phyloP scores from a whole-genome alignment of 495 filamentous ascomycete species.

The Trichoderma virens region DNA sequence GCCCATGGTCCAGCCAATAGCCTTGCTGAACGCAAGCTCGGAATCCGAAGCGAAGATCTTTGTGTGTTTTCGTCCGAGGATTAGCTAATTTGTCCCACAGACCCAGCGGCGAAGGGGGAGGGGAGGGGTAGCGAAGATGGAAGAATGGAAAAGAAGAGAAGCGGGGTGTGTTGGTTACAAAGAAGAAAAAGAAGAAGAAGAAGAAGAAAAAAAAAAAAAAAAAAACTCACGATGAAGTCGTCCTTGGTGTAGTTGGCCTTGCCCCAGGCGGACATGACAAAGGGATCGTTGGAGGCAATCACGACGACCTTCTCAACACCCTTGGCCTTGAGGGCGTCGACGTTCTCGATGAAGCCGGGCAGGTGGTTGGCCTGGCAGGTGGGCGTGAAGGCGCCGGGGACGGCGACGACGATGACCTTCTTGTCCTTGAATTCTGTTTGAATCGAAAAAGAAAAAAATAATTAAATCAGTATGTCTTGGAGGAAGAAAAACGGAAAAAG shows the following conservation, averaged over 20 bases:
- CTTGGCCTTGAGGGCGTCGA: slow-evolving; percentile 65
- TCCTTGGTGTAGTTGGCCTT: slow-evolving; percentile 83
- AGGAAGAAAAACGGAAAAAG: slow-evolving; percentile 4
- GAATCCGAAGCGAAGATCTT: slow-evolving; percentile 84
- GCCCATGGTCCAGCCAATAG: slow-evolving; percentile 71
- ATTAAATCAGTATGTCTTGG: neutral
- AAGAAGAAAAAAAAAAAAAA: neutral
- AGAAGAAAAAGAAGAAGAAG: neutral
- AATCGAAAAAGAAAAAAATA: neutral
- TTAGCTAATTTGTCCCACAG: slow-evolving; percentile 3
- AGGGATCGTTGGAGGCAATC: slow-evolving; percentile 85
- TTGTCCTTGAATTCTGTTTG: slow-evolving; percentile 68
- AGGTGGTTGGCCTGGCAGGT: slow-evolving; percentile 84
- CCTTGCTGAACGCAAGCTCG: slow-evolving; percentile 68
- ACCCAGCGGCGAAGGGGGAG: neutral
- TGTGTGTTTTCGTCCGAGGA: slow-evolving; percentile 8
- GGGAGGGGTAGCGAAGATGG: neutral
- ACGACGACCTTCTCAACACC: slow-evolving; percentile 81
- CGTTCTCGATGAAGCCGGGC: slow-evolving; percentile 73
- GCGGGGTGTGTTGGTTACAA: neutral
- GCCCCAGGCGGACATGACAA: slow-evolving; percentile 91
- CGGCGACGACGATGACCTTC: slow-evolving; percentile 85
- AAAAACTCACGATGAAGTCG: slow-evolving; percentile 62
- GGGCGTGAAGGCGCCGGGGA: slow-evolving; percentile 93
- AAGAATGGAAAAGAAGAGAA: neutral